Evolutionary conservation across 495 filamentous ascomycete species (phyloP), one percentile per base, ranked within the genome.

Genomic region (Daldinia decipiens): DNA sequence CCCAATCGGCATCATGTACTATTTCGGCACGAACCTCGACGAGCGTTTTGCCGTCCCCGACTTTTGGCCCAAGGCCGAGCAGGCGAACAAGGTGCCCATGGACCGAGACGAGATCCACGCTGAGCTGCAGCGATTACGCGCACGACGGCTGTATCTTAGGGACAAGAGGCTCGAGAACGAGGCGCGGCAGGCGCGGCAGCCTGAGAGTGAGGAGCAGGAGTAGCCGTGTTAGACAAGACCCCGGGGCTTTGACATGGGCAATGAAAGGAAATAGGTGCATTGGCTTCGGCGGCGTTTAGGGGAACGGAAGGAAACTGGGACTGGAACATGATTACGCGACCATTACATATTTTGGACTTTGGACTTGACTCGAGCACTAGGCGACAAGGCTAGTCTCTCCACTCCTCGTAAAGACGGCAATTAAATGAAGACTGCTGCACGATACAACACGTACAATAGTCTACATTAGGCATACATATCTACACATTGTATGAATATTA

Each of bases 1-100:
- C 82, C 95, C 95, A 24, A 98, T 99, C 73, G 94, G 92, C 68
- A 92, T 95, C 84, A 99, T 99, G 95, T 99, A 97, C 85, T 99
- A 99, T 83, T 99, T 98, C 84, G 95, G 95, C 78, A 97, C 94
- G 47, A 99, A 99, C 79, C 92, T 99, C 68, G 95, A 99, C 80
- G 86, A 89, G 60, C 90, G 91, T 65, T 99, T 99, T 84, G 76
- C 85, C 50, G 92, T 97, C 1, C 89, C 91, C 12, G 91, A 91
- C 65, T 99, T 99, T 86, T 99, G 95, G 95, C 95, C 95, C 24
- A 92, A 89, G 71, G 83, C 88, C 34, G 91, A 92, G 67, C 87
- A 95, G 78, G 93, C 92, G 43, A 91, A 99, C 80, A 92, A 86
- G 76, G 93, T 99, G 55, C 95, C 95, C 0, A 86, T 90, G 45